These are phyloP conservation scores for Epichloe gansuensis DNA, from an alignment of 2,329 filamentous ascomycete genomes.

Conservation along the genomic window DNA sequence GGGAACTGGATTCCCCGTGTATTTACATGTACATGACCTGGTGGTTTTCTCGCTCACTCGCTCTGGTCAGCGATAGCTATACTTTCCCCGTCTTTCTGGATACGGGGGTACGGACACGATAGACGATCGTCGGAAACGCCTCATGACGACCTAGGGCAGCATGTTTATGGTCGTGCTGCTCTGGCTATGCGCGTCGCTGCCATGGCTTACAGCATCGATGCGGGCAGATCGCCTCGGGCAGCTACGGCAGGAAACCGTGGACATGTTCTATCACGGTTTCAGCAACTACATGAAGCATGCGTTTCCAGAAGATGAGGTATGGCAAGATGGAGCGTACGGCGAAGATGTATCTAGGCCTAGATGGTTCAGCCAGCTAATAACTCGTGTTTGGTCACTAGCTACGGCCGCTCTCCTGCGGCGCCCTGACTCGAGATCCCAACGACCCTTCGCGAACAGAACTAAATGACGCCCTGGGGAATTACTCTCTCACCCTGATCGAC, in stretches of 20 bases:
- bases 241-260: constrained; percentile 47
- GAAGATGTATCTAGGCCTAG: background rate
- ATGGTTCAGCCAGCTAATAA: constrained; percentile 1
- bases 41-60: background rate
- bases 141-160: constrained; percentile 9
- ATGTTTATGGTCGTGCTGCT: constrained; percentile 18
- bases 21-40: background rate
- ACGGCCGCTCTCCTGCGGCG: constrained; percentile 70
- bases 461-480: constrained; percentile 94
- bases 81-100: background rate
- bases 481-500: constrained; percentile 89
- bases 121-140: background rate
- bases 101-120: background rate
- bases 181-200: constrained; percentile 19
- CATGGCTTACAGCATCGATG: constrained; percentile 38
- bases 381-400: constrained; percentile 35
- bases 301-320: constrained; percentile 85
- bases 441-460: constrained; percentile 73
- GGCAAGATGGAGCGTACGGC: background rate
- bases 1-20: background rate
- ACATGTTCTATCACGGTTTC: constrained; percentile 95
- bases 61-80: background rate
- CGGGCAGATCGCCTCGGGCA: constrained; percentile 39
- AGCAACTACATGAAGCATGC: constrained; percentile 89
- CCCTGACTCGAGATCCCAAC: constrained; percentile 68